phyloP scores from a whole-genome alignment of 1,284 basidiomycete genomes.

The Sphaerobolus stellatus region DNA sequence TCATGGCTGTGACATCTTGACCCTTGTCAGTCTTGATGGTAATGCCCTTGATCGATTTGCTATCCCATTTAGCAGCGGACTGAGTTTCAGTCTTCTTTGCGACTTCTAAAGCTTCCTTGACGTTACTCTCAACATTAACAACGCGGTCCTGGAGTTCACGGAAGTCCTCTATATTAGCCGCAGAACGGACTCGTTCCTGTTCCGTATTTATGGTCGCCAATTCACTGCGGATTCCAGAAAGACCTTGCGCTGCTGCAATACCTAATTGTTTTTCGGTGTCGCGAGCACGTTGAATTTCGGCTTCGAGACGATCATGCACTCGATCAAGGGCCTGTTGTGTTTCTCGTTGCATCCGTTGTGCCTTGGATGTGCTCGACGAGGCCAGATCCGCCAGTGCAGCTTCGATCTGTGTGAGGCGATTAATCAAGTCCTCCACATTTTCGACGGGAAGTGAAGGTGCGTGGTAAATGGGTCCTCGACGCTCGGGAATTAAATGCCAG shows the following conservation, averaged over 20 bases:
- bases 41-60: constrained; percentile 38
- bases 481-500: not conserved
- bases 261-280: constrained; percentile 56
- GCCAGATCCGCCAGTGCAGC: constrained; percentile 57
- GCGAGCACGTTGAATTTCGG: constrained; percentile 47
- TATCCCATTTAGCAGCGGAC: constrained; percentile 30
- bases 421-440: constrained; percentile 68
- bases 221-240: constrained; percentile 54
- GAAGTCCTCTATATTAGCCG: constrained; percentile 53
- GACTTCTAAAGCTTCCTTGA: constrained; percentile 68
- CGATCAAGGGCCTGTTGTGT: constrained; percentile 45
- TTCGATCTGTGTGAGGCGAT: constrained; percentile 67
- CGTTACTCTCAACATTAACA: constrained; percentile 61
- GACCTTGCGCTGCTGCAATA: constrained; percentile 42
- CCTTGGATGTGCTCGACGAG: constrained; percentile 14
- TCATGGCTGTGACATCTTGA: constrained; percentile 69
- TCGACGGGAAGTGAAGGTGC: constrained; percentile 61
- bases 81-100: constrained; percentile 45
- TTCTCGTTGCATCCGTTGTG: constrained; percentile 40
- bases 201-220: constrained; percentile 53
- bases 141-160: constrained; percentile 63
- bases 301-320: constrained; percentile 10
- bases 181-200: constrained; percentile 45
- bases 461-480: constrained; percentile 15
- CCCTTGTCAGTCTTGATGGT: constrained; percentile 76